Base-by-base conservation (phyloP, 1,284 basidiomycete species). In the Cryptococcus floricola region DNA sequence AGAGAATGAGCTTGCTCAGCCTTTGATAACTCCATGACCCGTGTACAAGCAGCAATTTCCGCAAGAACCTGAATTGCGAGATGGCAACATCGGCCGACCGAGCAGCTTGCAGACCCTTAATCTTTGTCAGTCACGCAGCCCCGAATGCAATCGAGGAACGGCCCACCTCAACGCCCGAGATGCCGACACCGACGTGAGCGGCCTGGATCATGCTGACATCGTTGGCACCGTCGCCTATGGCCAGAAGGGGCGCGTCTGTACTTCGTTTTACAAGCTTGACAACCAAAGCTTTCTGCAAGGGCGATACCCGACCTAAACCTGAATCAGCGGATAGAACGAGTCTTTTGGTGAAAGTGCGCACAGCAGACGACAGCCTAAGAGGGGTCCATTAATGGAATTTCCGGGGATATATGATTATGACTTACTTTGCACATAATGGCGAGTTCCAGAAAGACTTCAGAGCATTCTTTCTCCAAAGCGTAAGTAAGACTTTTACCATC, bases 251-350 rank as follows among this genome's bases (percentile, higher is more conserved):
- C 1, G 92, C 82, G 56, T 91, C 90, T 63, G 88, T 86, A 75
- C 95, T 93, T 78, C 94, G 94, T 82, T 98, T 98, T 63, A 98
- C 95, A 28, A 99, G 85, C 78, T 98, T 98, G 61, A 98, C 96
- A 14, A 98, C 93, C 27, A 98, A 82, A 0, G 96, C 96, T 76
- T 99, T 99, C 73, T 99, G 96, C 48, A 98, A 78, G 1, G 96
- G 96, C 13, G 95, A 98, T 2, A 98, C 96, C 67, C 96, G 93
- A 79, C 89, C 89, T 93, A 62, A 8, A 27, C 16, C 50, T 50
- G 45, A 9, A 49, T 34, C 16, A 18, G 23, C 57, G 52, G 31
- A 62, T 51, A 42, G 12, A 2, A 18, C 7, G 13, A 1, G 7
- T 4, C 7, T 23, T 10, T 5, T 39, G 7, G 9, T 16, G 14